phyloP scores from a whole-genome alignment of 331 rosid species.

The Telfairia occidentalis region DNA sequence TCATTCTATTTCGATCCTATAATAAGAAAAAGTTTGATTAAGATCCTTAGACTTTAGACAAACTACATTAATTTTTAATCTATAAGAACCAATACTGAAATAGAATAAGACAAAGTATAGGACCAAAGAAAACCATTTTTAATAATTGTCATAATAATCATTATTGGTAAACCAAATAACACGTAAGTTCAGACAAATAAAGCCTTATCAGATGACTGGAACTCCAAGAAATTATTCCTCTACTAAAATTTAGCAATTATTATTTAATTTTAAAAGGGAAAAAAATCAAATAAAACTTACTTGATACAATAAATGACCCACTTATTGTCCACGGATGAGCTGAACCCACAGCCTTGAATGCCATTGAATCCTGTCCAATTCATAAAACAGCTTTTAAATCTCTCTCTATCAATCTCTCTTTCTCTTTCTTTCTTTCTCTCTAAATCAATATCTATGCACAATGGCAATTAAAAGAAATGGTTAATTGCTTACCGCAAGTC shows the following conservation, averaged over 20 bases:
- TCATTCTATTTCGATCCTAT: neutral
- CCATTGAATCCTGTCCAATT: slow-evolving; percentile 39
- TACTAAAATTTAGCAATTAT: neutral
- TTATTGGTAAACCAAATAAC: slow-evolving; percentile 12
- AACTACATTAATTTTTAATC: neutral
- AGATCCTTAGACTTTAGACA: neutral
- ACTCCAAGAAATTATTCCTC: neutral
- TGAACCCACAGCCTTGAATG: slow-evolving; percentile 60
- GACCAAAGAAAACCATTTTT: neutral
- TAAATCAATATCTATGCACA: slow-evolving; percentile 30
- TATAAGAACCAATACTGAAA: neutral
- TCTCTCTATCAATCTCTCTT: neutral
- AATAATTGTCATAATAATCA: slow-evolving; percentile 7
- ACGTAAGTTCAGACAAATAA: slow-evolving; percentile 1
- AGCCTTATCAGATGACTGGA: neutral
- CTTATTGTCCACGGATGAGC: slow-evolving; percentile 31
- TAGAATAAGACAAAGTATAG: neutral
- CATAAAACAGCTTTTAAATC: slow-evolving; percentile 17
- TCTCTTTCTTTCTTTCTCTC: slow-evolving; percentile 9
- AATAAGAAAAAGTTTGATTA: neutral
- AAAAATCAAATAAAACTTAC: neutral
- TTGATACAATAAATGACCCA: slow-evolving; percentile 9
- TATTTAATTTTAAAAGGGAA: neutral
- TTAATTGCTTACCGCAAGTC: slow-evolving; percentile 28
- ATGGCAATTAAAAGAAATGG: slow-evolving; percentile 32